Percentiles rank a stretch among this genome's conserved stretches.
Conservation (phyloP, 2,329 filamentous ascomycete species). For the Periconia sp. region DNA sequence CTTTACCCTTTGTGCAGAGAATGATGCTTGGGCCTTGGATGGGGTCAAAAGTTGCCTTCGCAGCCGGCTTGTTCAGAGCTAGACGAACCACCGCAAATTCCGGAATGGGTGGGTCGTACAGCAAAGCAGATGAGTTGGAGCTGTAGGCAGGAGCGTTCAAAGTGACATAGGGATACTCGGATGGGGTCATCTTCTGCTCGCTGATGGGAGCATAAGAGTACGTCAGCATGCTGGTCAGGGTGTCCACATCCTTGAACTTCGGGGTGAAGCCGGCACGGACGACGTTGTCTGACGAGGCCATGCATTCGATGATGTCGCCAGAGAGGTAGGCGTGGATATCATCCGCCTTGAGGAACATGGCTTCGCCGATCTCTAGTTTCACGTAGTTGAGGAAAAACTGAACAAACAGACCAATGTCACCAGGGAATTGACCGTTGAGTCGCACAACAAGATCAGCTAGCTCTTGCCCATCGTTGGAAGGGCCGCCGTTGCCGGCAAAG, state of each 20-base stretch:
- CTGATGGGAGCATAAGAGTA: constrained; percentile 94
- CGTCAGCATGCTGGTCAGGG: constrained; percentile 86
- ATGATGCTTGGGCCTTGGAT: constrained; percentile 89
- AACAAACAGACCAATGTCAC: constrained; percentile 89
- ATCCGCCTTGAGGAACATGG: constrained; percentile 93
- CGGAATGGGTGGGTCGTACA: constrained; percentile 96
- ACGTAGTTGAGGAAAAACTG: constrained; percentile 98
- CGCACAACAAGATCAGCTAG: constrained; percentile 76
- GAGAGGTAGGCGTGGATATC: constrained; percentile 96
- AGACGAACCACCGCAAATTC: constrained; percentile 91
- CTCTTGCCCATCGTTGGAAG: constrained; percentile 67
- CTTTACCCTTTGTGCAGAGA: constrained; percentile 83
- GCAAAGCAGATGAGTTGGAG: constrained; percentile 67
- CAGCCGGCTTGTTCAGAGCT: constrained; percentile 66
- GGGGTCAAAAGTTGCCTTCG: constrained; percentile 85
- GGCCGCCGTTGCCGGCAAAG: constrained; percentile 75
- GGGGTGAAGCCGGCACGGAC: constrained; percentile 96
- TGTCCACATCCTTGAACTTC: constrained; percentile 96
- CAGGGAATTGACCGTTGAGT: constrained; percentile 79
- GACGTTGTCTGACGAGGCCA: constrained; percentile 98
- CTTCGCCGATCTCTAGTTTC: constrained; percentile 82
- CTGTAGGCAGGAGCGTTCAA: constrained; percentile 82
- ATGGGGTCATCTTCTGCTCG: constrained; percentile 88
- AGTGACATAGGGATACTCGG: constrained; percentile 81
- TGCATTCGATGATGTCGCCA: constrained; percentile 97